Evolutionary conservation across 805 yeast species (phyloP).

Genomic region (Isabelozyma rhagii): DNA sequence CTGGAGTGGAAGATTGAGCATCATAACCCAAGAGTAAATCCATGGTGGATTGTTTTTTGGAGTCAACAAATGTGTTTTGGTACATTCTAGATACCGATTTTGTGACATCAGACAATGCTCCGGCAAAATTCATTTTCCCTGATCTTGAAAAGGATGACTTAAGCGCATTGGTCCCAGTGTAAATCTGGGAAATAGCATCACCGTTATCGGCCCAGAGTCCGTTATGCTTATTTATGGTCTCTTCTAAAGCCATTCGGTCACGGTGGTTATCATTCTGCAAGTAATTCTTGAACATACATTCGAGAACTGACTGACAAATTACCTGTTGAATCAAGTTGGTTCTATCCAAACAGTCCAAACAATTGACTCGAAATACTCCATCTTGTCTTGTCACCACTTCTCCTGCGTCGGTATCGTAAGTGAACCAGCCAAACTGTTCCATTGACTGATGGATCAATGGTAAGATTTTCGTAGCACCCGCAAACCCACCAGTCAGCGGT

Average conservation of each 20-base stretch:
- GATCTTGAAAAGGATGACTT: conserved; percentile 92
- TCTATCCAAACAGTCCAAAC: conserved; percentile 89
- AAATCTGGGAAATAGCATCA: conserved; percentile 61
- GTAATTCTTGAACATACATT: conserved; percentile 29
- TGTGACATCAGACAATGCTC: conserved; percentile 95
- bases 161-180: conserved; percentile 56
- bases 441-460: conserved; percentile 64
- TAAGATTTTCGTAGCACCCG: conserved; percentile 70
- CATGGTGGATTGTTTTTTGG: conserved; percentile 83
- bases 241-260: conserved; percentile 32
- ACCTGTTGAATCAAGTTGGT: conserved; percentile 89
- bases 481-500: conserved; percentile 71
- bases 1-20: conserved; percentile 62
- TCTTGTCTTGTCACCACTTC: conserved; percentile 70
- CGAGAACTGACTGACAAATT: conserved; percentile 68
- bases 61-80: conserved; percentile 93
- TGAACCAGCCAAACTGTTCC: conserved; percentile 78
- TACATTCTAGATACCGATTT: conserved; percentile 94
- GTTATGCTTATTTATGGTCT: conserved; percentile 70
- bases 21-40: conserved; percentile 82
- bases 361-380: conserved; percentile 91
- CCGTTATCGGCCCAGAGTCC: conserved; percentile 77
- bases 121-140: conserved; percentile 95
- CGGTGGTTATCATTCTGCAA: conserved; percentile 19
- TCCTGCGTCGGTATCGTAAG: conserved; percentile 56